Base-by-base conservation (phyloP, 225 moss, liverwort and hornwort species). In the Rhytidiadelphus loreus region DNA sequence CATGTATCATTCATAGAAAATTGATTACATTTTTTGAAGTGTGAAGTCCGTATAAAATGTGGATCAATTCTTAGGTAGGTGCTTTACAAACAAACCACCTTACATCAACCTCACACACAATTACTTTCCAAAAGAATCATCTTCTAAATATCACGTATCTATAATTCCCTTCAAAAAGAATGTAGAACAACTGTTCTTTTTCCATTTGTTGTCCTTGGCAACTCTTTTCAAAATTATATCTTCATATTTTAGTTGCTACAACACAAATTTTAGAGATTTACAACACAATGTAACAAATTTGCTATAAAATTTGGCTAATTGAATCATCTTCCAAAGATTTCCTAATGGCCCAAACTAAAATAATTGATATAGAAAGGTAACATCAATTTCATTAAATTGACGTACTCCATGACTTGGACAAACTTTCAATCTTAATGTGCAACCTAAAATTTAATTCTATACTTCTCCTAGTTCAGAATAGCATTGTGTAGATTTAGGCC, bases 391-490 rank as follows among this genome's bases (percentile, higher is more conserved):
- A 7, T 20, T 37, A 11, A 64, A 35, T 65, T 35, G 20, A 35
- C 11, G 2, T 65, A 66, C 37, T 66, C 19, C 11, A 37, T 6
- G 3, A n/a, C 66, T n/a, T n/a, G 2, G n/a, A 7, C 8, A 5
- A 30, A 11, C 11, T 37, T 65, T 12, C 37, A 20, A 0, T 65
- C 6, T 1, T 0, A 6, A 16, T 1, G 65, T 2, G 9, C 3
- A 0, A 4, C 65, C 65, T 21, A 11, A 37, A 37, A 21, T 0
- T 6, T 12, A 21, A n/a, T 12, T 68, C 22, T 68, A 22, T 2
- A 68, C 37, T 12, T n/a, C 21, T n/a, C 7, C 22, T 22, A 12
- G 22, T 37, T n/a, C 12, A 8, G 8, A 20, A n/a, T 3, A 7
- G 21, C 21, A 37, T 21, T 66, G 66, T 20, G 37, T 3, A 66